Base-by-base conservation (phyloP, 179 eudicot genomes). In the Gypsophila paniculata region DNA sequence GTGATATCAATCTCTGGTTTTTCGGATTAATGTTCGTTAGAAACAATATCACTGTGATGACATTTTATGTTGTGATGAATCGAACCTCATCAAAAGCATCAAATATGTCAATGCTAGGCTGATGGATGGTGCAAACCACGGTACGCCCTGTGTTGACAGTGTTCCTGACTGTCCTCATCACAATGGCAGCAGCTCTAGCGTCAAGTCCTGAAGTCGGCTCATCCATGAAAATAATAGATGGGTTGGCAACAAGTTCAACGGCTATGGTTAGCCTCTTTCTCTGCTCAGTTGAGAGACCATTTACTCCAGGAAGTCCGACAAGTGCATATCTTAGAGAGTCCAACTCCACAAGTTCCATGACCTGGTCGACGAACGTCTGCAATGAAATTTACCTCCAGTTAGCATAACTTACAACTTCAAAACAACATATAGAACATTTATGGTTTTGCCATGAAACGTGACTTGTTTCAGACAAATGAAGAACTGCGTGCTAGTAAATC, bases 181-280 rank as follows among this genome's bases (percentile, higher is more conserved):
- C 96, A 68, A 89, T 87, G 25, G 96, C 96, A 72, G 96, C 96
- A 32, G 96, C 91, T 71, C 96, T 82, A 21, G 96, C 96, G 85
- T 89, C 90, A 11, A 89, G 89, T 60, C 96, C 96, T 4, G 96
- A 89, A 57, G 96, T 89, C n/a, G 96, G 96, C 79, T 89, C 96
- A 76, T 89, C 91, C 91, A 87, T 85, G 77, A 87, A 85, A 65
- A 87, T 83, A 23, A 87, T 87, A 44, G 91, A 85, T 0, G 87
- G 91, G 72, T 87, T 87, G 61, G 91, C 91, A 58, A 87, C 91
- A 7, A 87, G 86, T 69, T 87, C 91, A 46, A 83, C 91, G 13
- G 89, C 89, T 18, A 87, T 83, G 1, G 91, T 87, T 29, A 87
- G 78, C 76, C 96, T 86, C 80, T 89, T 89, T 14, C 90, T 74